Conservation (phyloP, 345 rosid genomes). For the Fremontodendron californicum region DNA sequence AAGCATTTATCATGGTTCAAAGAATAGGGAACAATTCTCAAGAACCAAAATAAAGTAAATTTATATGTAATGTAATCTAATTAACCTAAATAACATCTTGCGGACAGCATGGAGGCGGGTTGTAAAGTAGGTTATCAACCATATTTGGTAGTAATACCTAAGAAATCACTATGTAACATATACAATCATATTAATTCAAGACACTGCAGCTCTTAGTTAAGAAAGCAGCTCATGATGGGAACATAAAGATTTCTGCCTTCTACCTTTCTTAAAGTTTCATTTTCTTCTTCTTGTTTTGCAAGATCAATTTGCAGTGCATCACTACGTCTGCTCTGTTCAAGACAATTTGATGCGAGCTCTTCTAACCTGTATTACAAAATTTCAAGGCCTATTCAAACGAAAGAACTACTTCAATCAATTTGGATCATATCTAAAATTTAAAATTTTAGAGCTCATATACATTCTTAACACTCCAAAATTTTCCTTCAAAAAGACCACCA, state of each 20-base stretch:
- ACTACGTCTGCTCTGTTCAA: no score
- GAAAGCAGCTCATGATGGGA: no score
- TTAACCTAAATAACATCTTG: not conserved
- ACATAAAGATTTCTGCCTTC: no score
- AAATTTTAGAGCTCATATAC: not conserved
- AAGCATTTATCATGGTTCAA: not conserved
- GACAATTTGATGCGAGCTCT: no score
- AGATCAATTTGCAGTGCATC: no score
- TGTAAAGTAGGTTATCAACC: no score
- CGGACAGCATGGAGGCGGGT: not conserved
- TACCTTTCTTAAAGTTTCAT: no score
- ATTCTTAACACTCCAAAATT: not conserved
- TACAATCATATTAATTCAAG: not conserved
- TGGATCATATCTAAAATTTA: not conserved
- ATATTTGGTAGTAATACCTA: not conserved
- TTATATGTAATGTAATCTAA: not conserved
- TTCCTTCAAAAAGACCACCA: not conserved
- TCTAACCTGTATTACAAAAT: no score
- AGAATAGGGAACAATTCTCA: not conserved
- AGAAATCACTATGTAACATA: not conserved
- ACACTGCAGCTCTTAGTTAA: no score
- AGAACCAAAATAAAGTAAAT: not conserved
- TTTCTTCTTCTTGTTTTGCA: no score
- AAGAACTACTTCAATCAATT: not conserved
- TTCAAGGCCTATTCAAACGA: constrained; percentile 7